A percentile compares a stretch with the other conserved stretches of the same genome.
phyloP scores from a whole-genome alignment of 1,284 basidiomycete species.

The Phylloboletellus chloephorus region DNA sequence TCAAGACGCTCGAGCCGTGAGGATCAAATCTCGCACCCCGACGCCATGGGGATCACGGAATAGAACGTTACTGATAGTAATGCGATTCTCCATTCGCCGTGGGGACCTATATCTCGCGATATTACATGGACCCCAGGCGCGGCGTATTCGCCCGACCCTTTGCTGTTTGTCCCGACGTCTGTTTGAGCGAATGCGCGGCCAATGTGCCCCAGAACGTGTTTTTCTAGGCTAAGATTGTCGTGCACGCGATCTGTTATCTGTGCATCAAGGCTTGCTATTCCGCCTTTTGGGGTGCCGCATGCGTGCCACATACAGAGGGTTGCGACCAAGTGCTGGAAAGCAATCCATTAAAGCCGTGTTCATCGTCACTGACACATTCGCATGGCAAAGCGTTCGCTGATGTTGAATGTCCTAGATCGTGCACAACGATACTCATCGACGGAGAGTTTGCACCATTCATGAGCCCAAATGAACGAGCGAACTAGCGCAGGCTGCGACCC shows the following conservation, averaged over 20 bases:
- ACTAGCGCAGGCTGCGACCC: conserved; percentile 6
- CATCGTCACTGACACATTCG: conserved; percentile 1
- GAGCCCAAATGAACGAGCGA: conserved; percentile 7
- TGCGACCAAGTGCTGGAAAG: not conserved
- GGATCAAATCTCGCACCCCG: conserved; percentile 15
- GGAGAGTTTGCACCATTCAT: not conserved
- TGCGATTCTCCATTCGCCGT: conserved; percentile 13
- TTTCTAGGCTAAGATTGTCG: conserved; percentile 7
- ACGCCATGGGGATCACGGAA: conserved; percentile 10
- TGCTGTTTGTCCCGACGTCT: conserved; percentile 2
- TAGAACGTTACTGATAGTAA: conserved; percentile 14
- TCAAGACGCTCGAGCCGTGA: conserved; percentile 6
- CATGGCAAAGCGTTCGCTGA: conserved; percentile 18
- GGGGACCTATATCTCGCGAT: conserved; percentile 14
- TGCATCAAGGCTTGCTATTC: conserved; percentile 28
- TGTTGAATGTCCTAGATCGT: conserved; percentile 10
- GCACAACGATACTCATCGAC: not conserved
- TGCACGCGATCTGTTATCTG: conserved; percentile 5
- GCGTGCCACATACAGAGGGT: conserved; percentile 18
- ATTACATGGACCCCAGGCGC: conserved; percentile 17
- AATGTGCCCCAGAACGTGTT: conserved; percentile 30
- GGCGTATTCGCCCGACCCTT: conserved; percentile 10
- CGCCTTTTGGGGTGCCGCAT: conserved; percentile 11
- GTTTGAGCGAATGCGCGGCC: conserved; percentile 15
- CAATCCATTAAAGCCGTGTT: not conserved